Evolutionary conservation across 306 rosid species (phyloP), one percentile per base, ranked within the genome.

Genomic region (Pyrus betulifolia): DNA sequence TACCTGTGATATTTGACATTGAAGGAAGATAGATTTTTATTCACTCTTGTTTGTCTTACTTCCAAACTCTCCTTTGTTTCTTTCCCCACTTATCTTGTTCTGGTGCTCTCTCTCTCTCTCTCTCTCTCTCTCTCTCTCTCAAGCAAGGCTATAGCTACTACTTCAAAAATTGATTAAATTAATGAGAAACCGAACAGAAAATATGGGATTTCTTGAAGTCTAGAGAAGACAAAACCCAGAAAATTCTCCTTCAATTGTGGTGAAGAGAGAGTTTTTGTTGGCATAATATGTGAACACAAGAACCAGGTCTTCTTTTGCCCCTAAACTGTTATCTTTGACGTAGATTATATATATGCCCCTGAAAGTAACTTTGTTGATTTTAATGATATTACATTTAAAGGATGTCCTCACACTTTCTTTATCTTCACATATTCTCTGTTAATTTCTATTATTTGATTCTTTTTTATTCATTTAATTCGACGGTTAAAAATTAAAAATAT

Each of bases 1-100:
- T 81, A 13, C 92, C 86, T 72, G 96, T 88, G 86, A 88, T 84
- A 83, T 86, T 93, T 84, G 98, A 93, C 98, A 91, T 91, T 84
- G 85, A 67, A 75, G 63, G 51, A 72, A 70, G 61, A 69, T 59
- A 67, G 65, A 79, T 54, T 23, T 35, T n/a, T 81, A 52, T 78
- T 59, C n/a, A 54, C n/a, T 33, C 72, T 70, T 23, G 11, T 74
- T 74, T 74, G 77, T 61, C 69, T 61, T 61, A 60, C 77, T 74
- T 59, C 57, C 27, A 33, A 54, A 70, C 62, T 19, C 22, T n/a
- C 69, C 18, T 40, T 74, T 72, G 76, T 72, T 74, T 74, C 69
- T 74, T 74, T 74, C 77, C 59, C 77, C 64, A 19, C 69, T 74
- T 44, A 18, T 74, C 77, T 61, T 25, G 45, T 27, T 72, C 76